phyloP scores from a whole-genome alignment of 1,139 yeast genomes.

The Geotrichum bryndzae region DNA sequence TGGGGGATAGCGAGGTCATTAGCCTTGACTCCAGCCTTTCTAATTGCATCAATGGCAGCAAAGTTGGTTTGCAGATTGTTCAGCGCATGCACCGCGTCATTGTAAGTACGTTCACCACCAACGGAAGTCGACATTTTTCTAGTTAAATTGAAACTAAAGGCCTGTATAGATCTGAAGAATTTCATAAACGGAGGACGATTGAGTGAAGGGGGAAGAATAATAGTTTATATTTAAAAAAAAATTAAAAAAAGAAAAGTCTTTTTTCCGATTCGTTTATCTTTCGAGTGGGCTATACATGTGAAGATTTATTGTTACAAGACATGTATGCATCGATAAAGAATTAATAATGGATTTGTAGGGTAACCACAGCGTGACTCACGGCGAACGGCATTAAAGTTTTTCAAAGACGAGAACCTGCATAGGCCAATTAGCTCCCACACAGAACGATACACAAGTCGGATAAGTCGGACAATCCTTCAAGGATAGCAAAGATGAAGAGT shows the following conservation, averaged over 20 bases:
- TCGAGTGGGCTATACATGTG: no score
- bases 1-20: constrained; percentile 73
- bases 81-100: constrained; percentile 66
- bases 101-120: constrained; percentile 11
- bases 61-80: constrained; percentile 88
- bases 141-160: background rate
- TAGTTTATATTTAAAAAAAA: background rate
- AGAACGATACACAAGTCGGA: background rate
- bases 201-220: background rate
- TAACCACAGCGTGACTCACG: background rate
- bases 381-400: background rate
- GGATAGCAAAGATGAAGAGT: background rate
- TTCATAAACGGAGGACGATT: constrained; percentile 4
- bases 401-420: background rate
- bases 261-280: background rate
- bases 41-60: constrained; percentile 78
- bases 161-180: background rate
- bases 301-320: no score
- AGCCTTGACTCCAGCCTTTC: constrained; percentile 63
- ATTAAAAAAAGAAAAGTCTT: background rate
- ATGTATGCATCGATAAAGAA: no score
- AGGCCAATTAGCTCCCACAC: background rate
- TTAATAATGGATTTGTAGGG: background rate
- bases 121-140: constrained; percentile 15
- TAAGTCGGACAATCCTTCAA: background rate